Evolutionary conservation across 73 alveolate genomes (phyloP).

Genomic region (Diophrys sp.): DNA sequence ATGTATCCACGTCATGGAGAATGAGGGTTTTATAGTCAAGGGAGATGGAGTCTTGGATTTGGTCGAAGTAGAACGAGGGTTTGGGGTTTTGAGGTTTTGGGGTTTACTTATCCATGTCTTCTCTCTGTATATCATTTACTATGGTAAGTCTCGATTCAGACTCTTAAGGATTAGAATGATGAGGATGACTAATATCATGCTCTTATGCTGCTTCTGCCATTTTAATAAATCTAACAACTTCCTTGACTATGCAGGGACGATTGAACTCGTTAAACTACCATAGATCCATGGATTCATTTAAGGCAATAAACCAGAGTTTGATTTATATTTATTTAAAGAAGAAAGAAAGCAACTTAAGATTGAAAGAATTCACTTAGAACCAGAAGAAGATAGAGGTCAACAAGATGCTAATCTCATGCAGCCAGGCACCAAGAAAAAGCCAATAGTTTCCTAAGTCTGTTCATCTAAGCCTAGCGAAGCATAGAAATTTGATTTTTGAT

Average conservation of each 20-base stretch:
- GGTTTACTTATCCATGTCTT: too few species aligned
- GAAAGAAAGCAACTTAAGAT: slow-evolving; percentile 23
- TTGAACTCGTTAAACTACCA: slow-evolving; percentile 21
- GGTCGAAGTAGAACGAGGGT: too few species aligned
- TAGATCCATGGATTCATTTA: slow-evolving; percentile 25
- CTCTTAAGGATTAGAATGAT: too few species aligned
- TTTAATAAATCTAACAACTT: too few species aligned
- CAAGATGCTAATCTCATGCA: slow-evolving; percentile 34
- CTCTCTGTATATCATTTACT: too few species aligned
- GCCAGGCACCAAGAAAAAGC: slow-evolving; percentile 25
- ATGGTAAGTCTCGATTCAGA: too few species aligned
- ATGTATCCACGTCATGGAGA: too few species aligned
- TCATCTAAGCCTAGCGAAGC: not conserved
- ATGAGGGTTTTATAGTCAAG: too few species aligned
- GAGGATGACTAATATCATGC: too few species aligned
- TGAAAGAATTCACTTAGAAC: slow-evolving; percentile 47
- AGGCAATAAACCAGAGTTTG: slow-evolving; percentile 24
- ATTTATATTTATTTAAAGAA: slow-evolving; percentile 24
- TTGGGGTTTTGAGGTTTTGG: too few species aligned
- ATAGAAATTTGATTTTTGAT: not conserved
- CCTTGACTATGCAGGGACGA: slow-evolving; percentile 38
- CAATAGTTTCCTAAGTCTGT: not conserved
- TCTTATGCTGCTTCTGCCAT: too few species aligned
- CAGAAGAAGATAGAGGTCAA: slow-evolving; percentile 44
- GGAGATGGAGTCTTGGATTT: too few species aligned